These are phyloP conservation scores for Aspergillus versicolor DNA, from an alignment of 2,329 filamentous ascomycete genomes.

Conservation along the genomic window DNA sequence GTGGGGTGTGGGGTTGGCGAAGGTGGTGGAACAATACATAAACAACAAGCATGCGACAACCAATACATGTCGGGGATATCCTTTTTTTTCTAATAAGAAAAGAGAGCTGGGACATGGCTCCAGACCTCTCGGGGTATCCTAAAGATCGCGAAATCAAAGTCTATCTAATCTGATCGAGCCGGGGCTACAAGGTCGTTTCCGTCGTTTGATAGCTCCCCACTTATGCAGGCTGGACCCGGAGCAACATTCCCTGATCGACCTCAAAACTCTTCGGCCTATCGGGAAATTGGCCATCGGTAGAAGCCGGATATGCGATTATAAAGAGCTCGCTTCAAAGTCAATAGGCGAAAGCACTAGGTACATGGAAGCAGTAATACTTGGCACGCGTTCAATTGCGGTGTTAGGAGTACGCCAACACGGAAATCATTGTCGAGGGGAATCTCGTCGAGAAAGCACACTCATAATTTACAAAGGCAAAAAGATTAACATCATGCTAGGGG, in stretches of 20 bases:
- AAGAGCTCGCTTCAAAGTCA: slow-evolving; percentile 5
- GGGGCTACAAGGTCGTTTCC: no score
- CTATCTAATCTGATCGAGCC: no score
- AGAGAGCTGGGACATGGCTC: no score
- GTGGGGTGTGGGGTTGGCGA: slow-evolving; percentile 11
- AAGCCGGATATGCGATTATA: neutral
- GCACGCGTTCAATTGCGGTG: neutral
- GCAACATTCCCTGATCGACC: no score
- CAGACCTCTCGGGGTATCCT: no score
- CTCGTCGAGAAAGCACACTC: slow-evolving; percentile 30
- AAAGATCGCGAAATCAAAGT: no score
- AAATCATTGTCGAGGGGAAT: slow-evolving; percentile 28
- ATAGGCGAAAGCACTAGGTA: neutral
- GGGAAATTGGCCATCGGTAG: neutral
- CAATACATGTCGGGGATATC: neutral
- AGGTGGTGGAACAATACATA: neutral
- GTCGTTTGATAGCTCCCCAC: no score
- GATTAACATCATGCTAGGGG: neutral
- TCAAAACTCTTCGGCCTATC: no score
- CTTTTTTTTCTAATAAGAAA: no score
- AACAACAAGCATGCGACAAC: neutral
- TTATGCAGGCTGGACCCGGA: no score
- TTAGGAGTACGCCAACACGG: neutral
- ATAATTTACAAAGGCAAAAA: slow-evolving; percentile 32
- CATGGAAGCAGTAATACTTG: neutral